Evolutionary conservation across 192 early-diverging fungal species (phyloP).

Genomic region (Gigaspora rosea): DNA sequence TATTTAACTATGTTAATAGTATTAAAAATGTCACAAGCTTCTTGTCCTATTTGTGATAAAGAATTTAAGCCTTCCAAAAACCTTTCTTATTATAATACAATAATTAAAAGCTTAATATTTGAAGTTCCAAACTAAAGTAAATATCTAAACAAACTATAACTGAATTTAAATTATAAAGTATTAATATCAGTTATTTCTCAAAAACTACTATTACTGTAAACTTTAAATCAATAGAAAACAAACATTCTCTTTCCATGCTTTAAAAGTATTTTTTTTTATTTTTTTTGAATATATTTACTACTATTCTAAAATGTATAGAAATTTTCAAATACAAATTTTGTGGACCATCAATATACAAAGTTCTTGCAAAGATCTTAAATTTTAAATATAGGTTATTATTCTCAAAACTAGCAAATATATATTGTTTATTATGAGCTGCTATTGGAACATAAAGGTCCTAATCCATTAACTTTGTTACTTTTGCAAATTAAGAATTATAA

Average conservation of each 20-base stretch:
- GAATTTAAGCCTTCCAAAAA: too few species aligned
- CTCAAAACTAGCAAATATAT: conserved; percentile 12
- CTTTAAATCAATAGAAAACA: background rate
- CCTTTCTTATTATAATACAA: too few species aligned
- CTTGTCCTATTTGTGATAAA: too few species aligned
- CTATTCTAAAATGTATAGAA: conserved; percentile 3
- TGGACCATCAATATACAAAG: background rate
- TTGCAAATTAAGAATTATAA: too few species aligned
- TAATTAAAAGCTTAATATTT: too few species aligned
- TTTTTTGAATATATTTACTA: conserved; percentile 2
- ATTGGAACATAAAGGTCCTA: too few species aligned
- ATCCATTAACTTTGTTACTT: too few species aligned
- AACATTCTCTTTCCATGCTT: background rate
- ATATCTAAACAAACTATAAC: too few species aligned
- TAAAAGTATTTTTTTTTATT: conserved; percentile 21
- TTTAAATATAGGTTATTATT: conserved; percentile 2
- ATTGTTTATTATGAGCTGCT: background rate
- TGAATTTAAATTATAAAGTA: background rate
- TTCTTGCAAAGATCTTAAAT: conserved; percentile 4
- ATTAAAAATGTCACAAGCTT: too few species aligned
- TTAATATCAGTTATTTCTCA: too few species aligned
- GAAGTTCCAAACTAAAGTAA: too few species aligned
- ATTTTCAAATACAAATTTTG: conserved; percentile 9
- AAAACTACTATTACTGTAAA: conserved; percentile 11
- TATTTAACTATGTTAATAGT: too few species aligned